These are phyloP conservation scores for Termitomyces eurrhizus DNA, from an alignment of 768 basidiomycete species.

Conservation along the genomic window DNA sequence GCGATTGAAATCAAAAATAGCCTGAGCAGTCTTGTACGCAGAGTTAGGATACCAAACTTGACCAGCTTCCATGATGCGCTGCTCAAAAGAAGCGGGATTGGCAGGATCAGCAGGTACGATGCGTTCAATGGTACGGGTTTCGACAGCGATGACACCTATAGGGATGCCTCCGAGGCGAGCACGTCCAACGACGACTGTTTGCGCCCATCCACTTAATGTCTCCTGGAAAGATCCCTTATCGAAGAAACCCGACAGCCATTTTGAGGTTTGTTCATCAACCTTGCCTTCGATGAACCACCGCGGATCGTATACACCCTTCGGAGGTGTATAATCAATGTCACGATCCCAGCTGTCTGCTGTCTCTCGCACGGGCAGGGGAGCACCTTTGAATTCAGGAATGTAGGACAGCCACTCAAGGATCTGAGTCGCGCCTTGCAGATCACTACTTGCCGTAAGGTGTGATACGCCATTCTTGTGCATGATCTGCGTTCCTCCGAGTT, in stretches of 20 bases:
- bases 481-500: constrained; percentile 99
- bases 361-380: constrained; percentile 73
- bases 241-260: constrained; percentile 90
- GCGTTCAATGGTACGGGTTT: constrained; percentile 95
- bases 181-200: constrained; percentile 96
- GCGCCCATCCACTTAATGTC: constrained; percentile 98
- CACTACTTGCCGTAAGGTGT: constrained; percentile 91
- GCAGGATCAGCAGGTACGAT: constrained; percentile 97
- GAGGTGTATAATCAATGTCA: constrained; percentile 82
- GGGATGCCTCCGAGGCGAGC: constrained; percentile 96
- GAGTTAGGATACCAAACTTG: constrained; percentile 99
- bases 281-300: constrained; percentile 98
- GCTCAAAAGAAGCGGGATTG: constrained; percentile 94
- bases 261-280: constrained; percentile 69
- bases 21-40: constrained; percentile 98
- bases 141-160: constrained; percentile 96
- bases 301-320: constrained; percentile 95
- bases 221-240: constrained; percentile 98
- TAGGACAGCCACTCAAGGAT: constrained; percentile 96
- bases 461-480: constrained; percentile 99
- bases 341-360: constrained; percentile 86
- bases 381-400: constrained; percentile 80
- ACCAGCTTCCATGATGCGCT: constrained; percentile 98
- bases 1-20: constrained; percentile 97
- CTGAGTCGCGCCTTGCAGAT: constrained; percentile 91